Base-by-base conservation (phyloP, 2,329 filamentous ascomycete species). In the Penicillium sumatraense region DNA sequence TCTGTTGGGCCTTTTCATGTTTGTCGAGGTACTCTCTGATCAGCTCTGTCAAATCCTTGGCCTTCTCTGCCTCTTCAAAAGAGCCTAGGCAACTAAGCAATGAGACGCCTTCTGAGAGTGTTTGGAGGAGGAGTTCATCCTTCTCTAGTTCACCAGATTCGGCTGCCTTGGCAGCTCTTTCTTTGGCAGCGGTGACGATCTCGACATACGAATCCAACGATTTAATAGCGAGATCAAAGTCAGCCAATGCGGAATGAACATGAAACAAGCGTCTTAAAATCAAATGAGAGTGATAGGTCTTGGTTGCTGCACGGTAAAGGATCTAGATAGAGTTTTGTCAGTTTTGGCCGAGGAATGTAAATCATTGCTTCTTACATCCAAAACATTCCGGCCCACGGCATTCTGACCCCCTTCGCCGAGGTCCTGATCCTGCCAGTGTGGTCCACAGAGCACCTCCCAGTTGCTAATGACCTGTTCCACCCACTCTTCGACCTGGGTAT, bases 271-370 rank as follows among this genome's bases (percentile, higher is more conserved):
- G 86, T 54, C 93, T 84, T 26, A 99, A 78, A 58, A 98, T 90
- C 9, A 91, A 80, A 1, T 93, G 96, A 1, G 95, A 99, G 74
- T 99, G 95, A 68, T 95, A 99, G 0, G 93, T 96, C 73, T 95
- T 96, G 9, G 89, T 91, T 7, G 93, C 91, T 20, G 93, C 91
- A 35, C 89, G 89, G 73, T 98, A 99, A 6, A 99, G 81, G 24
- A 92, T 90, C 72, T 95, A 33, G 14, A 40, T 49, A 27, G 56
- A 35, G n/a, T 48, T n/a, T 31, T 16, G 49, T 70, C 45, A 70
- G 60, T 47, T 18, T 13, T 36, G 31, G 26, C 24, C 7, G 21
- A 50, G 42, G 27, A 36, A 42, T 5, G 31, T 27, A n/a, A 41
- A 44, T 24, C 24, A 38, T 41, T 33, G 40, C 45, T 41, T 69